Base-by-base conservation (phyloP, 2,329 filamentous ascomycete genomes). In the Fusarium xylarioides region DNA sequence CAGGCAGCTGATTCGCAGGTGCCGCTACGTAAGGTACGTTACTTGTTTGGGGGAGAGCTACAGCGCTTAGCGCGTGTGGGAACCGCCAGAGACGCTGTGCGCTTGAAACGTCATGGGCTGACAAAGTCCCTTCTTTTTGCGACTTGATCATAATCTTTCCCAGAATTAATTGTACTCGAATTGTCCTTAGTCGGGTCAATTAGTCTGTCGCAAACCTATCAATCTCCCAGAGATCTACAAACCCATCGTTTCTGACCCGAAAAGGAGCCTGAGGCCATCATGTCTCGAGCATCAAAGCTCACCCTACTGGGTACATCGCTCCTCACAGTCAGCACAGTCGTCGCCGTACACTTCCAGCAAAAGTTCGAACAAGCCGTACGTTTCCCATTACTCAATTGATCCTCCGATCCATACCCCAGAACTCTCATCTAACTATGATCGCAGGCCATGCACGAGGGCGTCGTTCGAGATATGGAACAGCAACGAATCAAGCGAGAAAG, bases 371-470 rank as follows among this genome's bases (percentile, higher is more conserved):
- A 93, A 86, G 89, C 90, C 73, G 95, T 97, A 86, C 68, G 91
- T 84, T 23, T 35, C 21, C 15, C 11, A 3, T 23, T 16, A 18
- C 19, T 1, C 54, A 55, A 67, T 66, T 62, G 60, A 7, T 30
- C 21, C 35, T n/a, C 8, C 16, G 3, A 46, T 35, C 5, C 7
- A 19, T 40, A 5, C 12, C 19, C 15, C 12, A 18, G 9, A n/a
- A 28, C 43, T 30, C 40, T 30, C 11, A 63, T 26, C 70, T 75
- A 68, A 74, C 56, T 28, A 26, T 26, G 21, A 46, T 37, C 18
- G 38, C 71, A 95, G 96, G 93, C 94, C 64, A 99, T 99, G 96
- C 96, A 99, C 80, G 90, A 92, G 75, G 96, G 96, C 49, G 96
- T 99, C 46, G 86, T 98, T 73, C 93, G 95, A 73, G 96, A 99